Base-by-base conservation (phyloP, 108 stramenopile genomes). In the Stephanodiscus minutulus region DNA sequence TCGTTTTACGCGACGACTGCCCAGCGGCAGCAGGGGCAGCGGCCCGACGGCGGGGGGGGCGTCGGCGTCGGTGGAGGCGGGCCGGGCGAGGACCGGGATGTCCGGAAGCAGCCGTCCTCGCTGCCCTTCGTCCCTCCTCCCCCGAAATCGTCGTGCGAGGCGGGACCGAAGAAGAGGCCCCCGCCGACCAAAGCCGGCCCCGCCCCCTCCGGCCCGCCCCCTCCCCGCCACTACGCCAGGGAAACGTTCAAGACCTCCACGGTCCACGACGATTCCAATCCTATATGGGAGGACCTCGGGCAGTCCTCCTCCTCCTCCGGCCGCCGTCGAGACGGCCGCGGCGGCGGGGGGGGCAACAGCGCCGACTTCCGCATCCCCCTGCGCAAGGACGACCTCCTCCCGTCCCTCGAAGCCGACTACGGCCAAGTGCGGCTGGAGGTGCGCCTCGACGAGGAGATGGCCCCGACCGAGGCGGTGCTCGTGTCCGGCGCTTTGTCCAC, bases 391-490 rank as follows among this genome's bases (percentile, higher is more conserved):
- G 79, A 73, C 21, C 57, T 87, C 39, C 29, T 44, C 29, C 74
- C 74, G 28, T 85, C 87, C n/a, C 70, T 82, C 27, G 43, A 66
- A 2, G 39, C 54, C 12, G 91, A 90, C 73, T 85, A 86, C 24
- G 67, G 57, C 25, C 56, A 56, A 0, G 66, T 93, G 3, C 33
- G 60, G 11, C 33, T 93, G 15, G 52, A 81, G 18, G 46, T 93
- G 36, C 86, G 87, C 24, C 81, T 90, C 28, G 86, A 88, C 59
- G 91, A 93, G 82, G 89, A 90, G 33, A 79, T 79, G 77, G 25
- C 70, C 0, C 64, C 25, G 17, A 46, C 70, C 15, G 77, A 79
- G 72, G 67, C 70, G 7, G 9, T 79, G 8, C 22, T 79, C 6
- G 77, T 79, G 13, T 70, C 60, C 12, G 77, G 77, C 54, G 77